Evolutionary conservation across 345 rosid genomes (phyloP).

Genomic region (Syzygium grande): DNA sequence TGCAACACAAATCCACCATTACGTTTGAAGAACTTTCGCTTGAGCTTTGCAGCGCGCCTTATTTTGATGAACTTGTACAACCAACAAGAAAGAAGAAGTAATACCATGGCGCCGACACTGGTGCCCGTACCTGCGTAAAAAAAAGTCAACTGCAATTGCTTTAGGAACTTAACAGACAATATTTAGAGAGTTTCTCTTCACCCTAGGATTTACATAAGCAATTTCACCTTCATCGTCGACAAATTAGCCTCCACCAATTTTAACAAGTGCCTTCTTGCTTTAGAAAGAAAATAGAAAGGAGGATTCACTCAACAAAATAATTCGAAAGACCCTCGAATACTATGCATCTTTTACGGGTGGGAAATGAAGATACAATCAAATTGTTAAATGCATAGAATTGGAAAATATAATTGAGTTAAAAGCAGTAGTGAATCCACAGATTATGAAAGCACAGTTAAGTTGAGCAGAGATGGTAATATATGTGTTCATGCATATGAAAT

Average conservation of each 20-base stretch:
- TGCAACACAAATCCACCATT: background rate
- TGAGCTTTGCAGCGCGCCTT: background rate
- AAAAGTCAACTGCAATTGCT: background rate
- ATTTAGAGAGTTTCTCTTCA: too few relatives aligned
- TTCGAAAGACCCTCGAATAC: background rate
- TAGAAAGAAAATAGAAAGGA: background rate
- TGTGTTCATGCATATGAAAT: too few relatives aligned
- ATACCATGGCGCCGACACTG: background rate
- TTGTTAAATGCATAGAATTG: background rate
- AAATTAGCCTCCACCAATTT: background rate
- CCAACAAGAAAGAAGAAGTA: background rate
- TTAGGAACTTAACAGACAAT: too few relatives aligned
- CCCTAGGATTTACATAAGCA: too few relatives aligned
- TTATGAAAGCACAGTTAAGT: too few relatives aligned
- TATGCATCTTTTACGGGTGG: background rate
- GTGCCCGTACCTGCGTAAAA: background rate
- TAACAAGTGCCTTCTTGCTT: background rate
- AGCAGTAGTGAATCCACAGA: too few relatives aligned
- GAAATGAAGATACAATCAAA: background rate
- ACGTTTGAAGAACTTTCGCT: background rate
- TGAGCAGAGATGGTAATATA: too few relatives aligned
- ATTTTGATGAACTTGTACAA: background rate
- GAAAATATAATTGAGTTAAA: too few relatives aligned
- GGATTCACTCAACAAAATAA: background rate
- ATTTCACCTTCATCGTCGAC: too few relatives aligned